A percentile compares a stretch with the other conserved stretches of the same genome.
Conservation (phyloP, 2,329 filamentous ascomycete species). For the Alternaria brassicicola region DNA sequence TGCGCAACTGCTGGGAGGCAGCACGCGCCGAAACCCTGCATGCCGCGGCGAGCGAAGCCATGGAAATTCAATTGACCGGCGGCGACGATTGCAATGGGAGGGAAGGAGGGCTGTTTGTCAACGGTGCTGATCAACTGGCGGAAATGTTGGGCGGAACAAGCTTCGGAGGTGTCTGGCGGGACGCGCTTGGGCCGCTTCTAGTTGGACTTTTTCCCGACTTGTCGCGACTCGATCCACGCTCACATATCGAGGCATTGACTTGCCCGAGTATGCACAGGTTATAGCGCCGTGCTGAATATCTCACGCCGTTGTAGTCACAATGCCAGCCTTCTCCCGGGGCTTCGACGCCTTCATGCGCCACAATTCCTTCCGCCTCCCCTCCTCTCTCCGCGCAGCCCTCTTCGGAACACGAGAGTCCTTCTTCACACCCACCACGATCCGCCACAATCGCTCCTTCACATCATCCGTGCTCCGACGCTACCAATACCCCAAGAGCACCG, state of each 20-base stretch:
- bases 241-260: neutral
- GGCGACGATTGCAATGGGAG: constrained; percentile 16
- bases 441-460: constrained; percentile 30
- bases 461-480: constrained; percentile 34
- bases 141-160: constrained; percentile 45
- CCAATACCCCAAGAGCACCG: constrained; percentile 19
- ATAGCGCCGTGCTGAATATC: neutral
- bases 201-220: constrained; percentile 21
- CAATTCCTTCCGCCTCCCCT: constrained; percentile 40
- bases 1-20: constrained; percentile 59
- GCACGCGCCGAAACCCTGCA: constrained; percentile 69
- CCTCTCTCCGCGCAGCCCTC: constrained; percentile 41
- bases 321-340: constrained; percentile 43
- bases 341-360: constrained; percentile 35
- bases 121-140: constrained; percentile 25
- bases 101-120: constrained; percentile 15
- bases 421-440: constrained; percentile 19
- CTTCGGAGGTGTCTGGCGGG: constrained; percentile 26
- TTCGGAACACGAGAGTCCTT: constrained; percentile 34
- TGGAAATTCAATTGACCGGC: constrained; percentile 47
- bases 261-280: neutral
- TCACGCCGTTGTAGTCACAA: constrained; percentile 16
- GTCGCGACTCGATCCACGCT: neutral
- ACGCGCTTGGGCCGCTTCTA: constrained; percentile 23
- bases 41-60: constrained; percentile 71